Conservation (phyloP, 805 yeast genomes). For the Ogataea kodamae region DNA sequence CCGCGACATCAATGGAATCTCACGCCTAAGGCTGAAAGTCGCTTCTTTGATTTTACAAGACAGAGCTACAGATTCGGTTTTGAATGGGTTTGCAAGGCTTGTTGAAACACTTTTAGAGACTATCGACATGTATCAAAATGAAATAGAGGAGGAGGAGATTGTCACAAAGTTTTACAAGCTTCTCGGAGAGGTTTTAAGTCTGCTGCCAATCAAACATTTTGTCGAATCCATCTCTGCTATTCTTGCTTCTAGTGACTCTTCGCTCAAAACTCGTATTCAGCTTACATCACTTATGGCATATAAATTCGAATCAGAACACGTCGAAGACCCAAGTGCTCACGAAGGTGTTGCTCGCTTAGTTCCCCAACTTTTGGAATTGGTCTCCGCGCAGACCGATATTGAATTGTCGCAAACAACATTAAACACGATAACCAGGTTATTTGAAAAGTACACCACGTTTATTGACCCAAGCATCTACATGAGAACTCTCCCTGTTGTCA, state of each 20-base stretch:
- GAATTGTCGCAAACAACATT: constrained; percentile 66
- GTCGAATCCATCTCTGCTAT: constrained; percentile 54
- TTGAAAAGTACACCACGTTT: constrained; percentile 57
- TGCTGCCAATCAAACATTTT: constrained; percentile 74
- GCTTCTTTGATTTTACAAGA: constrained; percentile 33
- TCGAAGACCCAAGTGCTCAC: constrained; percentile 45
- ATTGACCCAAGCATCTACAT: constrained; percentile 46
- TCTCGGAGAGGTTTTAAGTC: constrained; percentile 58
- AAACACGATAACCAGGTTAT: constrained; percentile 61
- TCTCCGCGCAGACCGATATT: constrained; percentile 35
- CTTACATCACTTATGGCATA: constrained; percentile 58
- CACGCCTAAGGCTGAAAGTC: constrained; percentile 41
- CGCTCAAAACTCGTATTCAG: constrained; percentile 53
- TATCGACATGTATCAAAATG: constrained; percentile 34
- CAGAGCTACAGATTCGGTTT: constrained; percentile 21
- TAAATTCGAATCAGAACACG: constrained; percentile 67
- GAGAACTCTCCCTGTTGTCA: constrained; percentile 46
- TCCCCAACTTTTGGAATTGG: constrained; percentile 44
- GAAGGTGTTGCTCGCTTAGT: constrained; percentile 52
- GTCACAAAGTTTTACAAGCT: constrained; percentile 48
- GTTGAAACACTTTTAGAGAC: constrained; percentile 36
- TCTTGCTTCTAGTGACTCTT: constrained; percentile 35
- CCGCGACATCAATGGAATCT: constrained; percentile 37
- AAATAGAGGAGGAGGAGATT: constrained; percentile 33
- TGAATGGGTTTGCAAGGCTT: constrained; percentile 27